Conservation (phyloP, 768 basidiomycete genomes). For the Pleurotus cornucopiae region DNA sequence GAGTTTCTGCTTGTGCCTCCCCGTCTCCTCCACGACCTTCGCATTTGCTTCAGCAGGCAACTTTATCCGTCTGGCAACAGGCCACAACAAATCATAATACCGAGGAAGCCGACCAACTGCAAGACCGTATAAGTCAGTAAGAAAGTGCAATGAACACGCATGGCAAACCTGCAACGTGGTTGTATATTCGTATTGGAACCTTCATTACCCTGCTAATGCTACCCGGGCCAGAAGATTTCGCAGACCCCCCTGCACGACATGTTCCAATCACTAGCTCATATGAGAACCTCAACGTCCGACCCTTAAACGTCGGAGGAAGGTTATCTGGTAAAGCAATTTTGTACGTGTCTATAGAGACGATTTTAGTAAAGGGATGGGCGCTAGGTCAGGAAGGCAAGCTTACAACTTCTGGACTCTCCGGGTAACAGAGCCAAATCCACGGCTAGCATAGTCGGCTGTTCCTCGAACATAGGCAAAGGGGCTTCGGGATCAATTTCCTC, state of each 20-base stretch:
- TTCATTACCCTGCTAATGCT: conserved; percentile 78
- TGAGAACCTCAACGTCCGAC: conserved; percentile 78
- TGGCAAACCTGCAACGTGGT: conserved; percentile 70
- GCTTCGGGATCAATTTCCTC: conserved; percentile 57
- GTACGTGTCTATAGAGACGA: conserved; percentile 63
- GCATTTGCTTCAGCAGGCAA: conserved; percentile 30
- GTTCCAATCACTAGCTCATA: conserved; percentile 91
- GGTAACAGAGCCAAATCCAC: conserved; percentile 80
- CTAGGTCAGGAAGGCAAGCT: conserved; percentile 24
- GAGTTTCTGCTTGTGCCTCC: conserved; percentile 13
- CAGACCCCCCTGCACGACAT: conserved; percentile 50
- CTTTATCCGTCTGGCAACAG: conserved; percentile 44
- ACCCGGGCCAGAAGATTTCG: conserved; percentile 33
- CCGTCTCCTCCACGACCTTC: conserved; percentile 31
- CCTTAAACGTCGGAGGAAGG: conserved; percentile 88
- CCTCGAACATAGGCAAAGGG: conserved; percentile 81
- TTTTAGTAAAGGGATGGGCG: neutral
- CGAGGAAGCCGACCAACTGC: conserved; percentile 50
- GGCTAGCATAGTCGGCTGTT: conserved; percentile 82
- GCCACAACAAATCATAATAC: conserved; percentile 85
- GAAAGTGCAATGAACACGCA: neutral
- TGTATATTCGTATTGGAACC: conserved; percentile 89
- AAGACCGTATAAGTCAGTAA: neutral
- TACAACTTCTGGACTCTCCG: conserved; percentile 84
- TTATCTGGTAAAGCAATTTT: conserved; percentile 67